phyloP scores from a whole-genome alignment of 306 rosid genomes.

The Dalbergia oliveri region DNA sequence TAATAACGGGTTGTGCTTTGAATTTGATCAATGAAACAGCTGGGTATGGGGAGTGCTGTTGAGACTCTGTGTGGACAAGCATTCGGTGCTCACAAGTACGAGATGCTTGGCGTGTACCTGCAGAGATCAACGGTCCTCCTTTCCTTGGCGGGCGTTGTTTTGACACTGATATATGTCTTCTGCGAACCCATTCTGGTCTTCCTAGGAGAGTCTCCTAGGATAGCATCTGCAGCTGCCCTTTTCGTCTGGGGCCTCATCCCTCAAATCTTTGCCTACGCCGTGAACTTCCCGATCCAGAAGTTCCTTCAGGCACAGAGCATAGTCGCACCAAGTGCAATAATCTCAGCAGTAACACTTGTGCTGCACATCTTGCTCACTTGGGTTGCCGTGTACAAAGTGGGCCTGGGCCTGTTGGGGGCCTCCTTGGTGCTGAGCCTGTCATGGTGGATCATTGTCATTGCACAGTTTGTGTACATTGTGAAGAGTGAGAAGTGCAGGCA shows the following conservation, averaged over 20 bases:
- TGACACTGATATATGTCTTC: conserved; percentile 55
- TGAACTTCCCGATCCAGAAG: conserved; percentile 80
- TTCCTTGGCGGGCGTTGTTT: conserved; percentile 19
- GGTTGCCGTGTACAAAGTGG: conserved; percentile 63
- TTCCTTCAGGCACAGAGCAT: conserved; percentile 85
- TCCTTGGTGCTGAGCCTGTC: conserved; percentile 76
- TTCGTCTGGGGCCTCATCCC: conserved; percentile 83
- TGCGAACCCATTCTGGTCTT: conserved; percentile 55
- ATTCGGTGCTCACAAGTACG: conserved; percentile 67
- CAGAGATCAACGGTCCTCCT: conserved; percentile 76
- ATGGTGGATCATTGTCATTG: conserved; percentile 82
- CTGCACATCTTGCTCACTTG: conserved; percentile 65
- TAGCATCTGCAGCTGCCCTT: conserved; percentile 60
- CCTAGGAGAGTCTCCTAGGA: conserved; percentile 62
- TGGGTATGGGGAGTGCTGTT: conserved; percentile 96
- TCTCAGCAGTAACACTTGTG: conserved; percentile 60
- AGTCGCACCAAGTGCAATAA: conserved; percentile 74
- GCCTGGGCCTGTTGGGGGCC: conserved; percentile 75
- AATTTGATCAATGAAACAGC: conserved; percentile 42
- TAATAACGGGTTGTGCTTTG: too few relatives aligned
- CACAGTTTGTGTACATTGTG: conserved; percentile 68
- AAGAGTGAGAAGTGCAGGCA: conserved; percentile 63
- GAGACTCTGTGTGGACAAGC: conserved; percentile 93
- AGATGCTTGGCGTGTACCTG: conserved; percentile 70
- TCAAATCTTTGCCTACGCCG: conserved; percentile 79